Percentiles rank a stretch among this genome's conserved stretches.
phyloP scores from a whole-genome alignment of 2,329 filamentous ascomycete species.

The Hymenoscyphus salicellus region DNA sequence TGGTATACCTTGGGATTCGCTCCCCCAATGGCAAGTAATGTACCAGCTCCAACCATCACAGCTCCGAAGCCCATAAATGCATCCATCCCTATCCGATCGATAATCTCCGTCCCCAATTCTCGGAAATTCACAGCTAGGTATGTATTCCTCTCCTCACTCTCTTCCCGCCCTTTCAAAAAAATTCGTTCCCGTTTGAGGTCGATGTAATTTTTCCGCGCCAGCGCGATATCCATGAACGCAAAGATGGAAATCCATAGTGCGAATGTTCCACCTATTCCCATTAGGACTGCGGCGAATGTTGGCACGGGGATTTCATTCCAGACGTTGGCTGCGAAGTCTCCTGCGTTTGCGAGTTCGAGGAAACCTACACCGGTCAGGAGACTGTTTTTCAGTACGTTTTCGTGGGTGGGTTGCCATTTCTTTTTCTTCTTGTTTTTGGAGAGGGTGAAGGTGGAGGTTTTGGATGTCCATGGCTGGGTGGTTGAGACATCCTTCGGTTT shows the following conservation, averaged over 20 bases:
- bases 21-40: slow-evolving; percentile 53
- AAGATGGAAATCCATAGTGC: slow-evolving; percentile 46
- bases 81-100: slow-evolving; percentile 53
- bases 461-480: background rate
- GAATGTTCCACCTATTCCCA: slow-evolving; percentile 50
- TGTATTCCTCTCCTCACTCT: slow-evolving; percentile 34
- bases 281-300: slow-evolving; percentile 46
- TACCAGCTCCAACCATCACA: slow-evolving; percentile 49
- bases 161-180: slow-evolving; percentile 32
- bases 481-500: background rate
- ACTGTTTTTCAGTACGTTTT: slow-evolving; percentile 26
- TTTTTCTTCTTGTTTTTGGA: background rate
- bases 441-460: background rate
- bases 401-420: background rate
- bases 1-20: slow-evolving; percentile 42
- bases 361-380: slow-evolving; percentile 45
- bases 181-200: slow-evolving; percentile 44
- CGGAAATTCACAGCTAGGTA: slow-evolving; percentile 46
- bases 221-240: slow-evolving; percentile 44
- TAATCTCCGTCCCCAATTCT: slow-evolving; percentile 49
- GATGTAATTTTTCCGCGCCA: slow-evolving; percentile 46
- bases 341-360: slow-evolving; percentile 54
- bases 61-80: slow-evolving; percentile 48
- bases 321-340: slow-evolving; percentile 56
- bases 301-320: slow-evolving; percentile 54